Conservation (phyloP, 352 stramenopile genomes). For the Pythium aphanidermatum region DNA sequence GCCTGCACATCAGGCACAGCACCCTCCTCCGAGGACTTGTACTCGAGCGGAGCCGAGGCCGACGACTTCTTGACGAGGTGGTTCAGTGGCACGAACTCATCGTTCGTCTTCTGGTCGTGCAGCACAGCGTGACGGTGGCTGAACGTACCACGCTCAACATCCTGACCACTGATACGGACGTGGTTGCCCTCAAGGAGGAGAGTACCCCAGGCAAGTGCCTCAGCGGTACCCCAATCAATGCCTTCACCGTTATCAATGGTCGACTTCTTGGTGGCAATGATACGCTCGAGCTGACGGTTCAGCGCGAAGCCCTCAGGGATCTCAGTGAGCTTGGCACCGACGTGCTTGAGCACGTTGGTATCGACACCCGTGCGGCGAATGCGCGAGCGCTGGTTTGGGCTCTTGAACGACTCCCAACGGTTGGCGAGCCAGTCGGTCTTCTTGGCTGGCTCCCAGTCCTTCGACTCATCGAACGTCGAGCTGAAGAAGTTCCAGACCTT, state of each 20-base stretch:
- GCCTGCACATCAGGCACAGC: constrained; percentile 41
- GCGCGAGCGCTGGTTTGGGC: constrained; percentile 88
- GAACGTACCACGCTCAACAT: constrained; percentile 87
- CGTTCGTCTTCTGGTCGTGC: constrained; percentile 91
- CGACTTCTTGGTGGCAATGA: constrained; percentile 73
- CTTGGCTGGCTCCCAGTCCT: constrained; percentile 55
- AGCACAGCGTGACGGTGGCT: constrained; percentile 87
- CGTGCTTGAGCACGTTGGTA: constrained; percentile 86
- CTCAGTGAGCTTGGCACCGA: constrained; percentile 82
- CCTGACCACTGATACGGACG: constrained; percentile 84
- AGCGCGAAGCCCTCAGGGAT: constrained; percentile 76
- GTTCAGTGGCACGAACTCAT: constrained; percentile 76
- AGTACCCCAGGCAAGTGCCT: constrained; percentile 80
- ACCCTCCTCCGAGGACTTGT: constrained; percentile 31
- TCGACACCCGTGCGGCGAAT: constrained; percentile 93
- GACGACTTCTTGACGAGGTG: constrained; percentile 85
- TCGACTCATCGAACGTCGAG: constrained; percentile 66
- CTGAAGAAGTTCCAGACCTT: constrained; percentile 59
- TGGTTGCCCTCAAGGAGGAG: constrained; percentile 78
- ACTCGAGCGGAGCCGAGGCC: constrained; percentile 93
- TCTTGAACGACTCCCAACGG: constrained; percentile 96
- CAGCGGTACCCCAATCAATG: constrained; percentile 85
- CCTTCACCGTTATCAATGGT: constrained; percentile 72
- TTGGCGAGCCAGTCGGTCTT: constrained; percentile 94
- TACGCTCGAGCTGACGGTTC: constrained; percentile 79